These are phyloP conservation scores for Psilocybe cyanescens DNA, from an alignment of 768 basidiomycete species.

Conservation along the genomic window DNA sequence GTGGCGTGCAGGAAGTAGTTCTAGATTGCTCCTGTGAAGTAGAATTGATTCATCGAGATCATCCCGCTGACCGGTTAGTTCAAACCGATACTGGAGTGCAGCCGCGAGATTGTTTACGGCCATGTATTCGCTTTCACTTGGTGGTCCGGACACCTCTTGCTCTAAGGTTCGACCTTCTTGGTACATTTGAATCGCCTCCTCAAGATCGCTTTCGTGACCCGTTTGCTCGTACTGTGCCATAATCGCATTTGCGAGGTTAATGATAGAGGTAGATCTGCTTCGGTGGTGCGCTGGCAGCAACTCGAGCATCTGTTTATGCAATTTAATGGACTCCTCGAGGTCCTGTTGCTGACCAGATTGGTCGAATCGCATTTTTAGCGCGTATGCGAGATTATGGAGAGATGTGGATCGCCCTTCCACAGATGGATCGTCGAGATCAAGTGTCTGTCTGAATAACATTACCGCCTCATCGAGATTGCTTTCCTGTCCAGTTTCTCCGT, in stretches of 20 bases:
- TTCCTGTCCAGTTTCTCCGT: no score
- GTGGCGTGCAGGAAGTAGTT: neutral
- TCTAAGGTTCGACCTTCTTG: no score
- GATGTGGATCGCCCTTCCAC: neutral
- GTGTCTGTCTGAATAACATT: no score
- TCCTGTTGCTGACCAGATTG: neutral
- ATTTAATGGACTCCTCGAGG: neutral
- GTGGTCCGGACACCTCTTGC: no score
- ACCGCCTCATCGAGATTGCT: no score
- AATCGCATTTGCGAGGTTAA: no score
- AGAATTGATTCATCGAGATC: neutral
- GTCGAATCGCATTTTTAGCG: neutral
- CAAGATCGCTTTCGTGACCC: no score
- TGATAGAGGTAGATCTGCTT: no score
- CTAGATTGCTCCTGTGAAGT: neutral
- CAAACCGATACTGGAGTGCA: neutral
- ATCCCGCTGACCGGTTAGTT: neutral
- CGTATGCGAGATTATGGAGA: slow-evolving; percentile 2
- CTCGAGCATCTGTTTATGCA: neutral
- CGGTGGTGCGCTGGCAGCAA: neutral
- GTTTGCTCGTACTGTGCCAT: no score
- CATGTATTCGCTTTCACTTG: no score
- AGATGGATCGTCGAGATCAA: no score
- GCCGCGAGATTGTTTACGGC: neutral
- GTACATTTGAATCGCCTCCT: no score